Percentiles rank a stretch among this genome's conserved stretches.
phyloP scores from a whole-genome alignment of 2,329 filamentous ascomycete species.

The Cordyceps militaris region DNA sequence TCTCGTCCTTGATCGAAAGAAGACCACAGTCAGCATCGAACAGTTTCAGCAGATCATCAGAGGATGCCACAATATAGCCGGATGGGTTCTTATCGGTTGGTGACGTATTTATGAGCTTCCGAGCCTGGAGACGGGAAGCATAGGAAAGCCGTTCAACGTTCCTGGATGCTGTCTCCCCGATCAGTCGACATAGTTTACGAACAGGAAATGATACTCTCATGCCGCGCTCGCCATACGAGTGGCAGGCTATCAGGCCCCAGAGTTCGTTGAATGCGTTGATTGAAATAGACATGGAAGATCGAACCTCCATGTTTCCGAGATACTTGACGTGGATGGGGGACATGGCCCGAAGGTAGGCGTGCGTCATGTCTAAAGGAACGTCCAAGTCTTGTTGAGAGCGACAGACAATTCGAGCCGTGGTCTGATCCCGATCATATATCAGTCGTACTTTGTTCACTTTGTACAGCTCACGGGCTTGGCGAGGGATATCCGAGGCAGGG shows the following conservation, averaged over 20 bases:
- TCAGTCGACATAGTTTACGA: conserved; percentile 81
- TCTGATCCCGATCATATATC: conserved; percentile 75
- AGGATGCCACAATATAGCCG: conserved; percentile 84
- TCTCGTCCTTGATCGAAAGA: conserved; percentile 79
- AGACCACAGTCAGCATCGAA: conserved; percentile 86
- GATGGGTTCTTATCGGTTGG: conserved; percentile 76
- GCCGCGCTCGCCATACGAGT: conserved; percentile 67
- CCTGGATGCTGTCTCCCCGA: conserved; percentile 77
- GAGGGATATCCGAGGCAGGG: conserved; percentile 79
- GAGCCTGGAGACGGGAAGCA: conserved; percentile 72
- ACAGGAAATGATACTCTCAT: conserved; percentile 93
- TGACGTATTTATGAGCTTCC: conserved; percentile 81
- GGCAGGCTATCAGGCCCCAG: conserved; percentile 84
- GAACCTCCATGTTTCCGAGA: conserved; percentile 78
- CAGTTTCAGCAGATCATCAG: conserved; percentile 73
- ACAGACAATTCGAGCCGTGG: conserved; percentile 76
- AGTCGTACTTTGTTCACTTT: conserved; percentile 84
- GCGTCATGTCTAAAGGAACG: conserved; percentile 71
- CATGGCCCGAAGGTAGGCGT: conserved; percentile 80
- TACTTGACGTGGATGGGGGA: conserved; percentile 88
- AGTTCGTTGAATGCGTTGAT: conserved; percentile 79
- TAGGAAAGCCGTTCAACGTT: conserved; percentile 87
- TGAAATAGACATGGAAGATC: conserved; percentile 92
- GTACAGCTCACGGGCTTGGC: conserved; percentile 81
- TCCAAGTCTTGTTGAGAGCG: conserved; percentile 67